A percentile compares a stretch with the other conserved stretches of the same genome.
Conservation (phyloP, 106 monocot genomes). For the Triglochin maritima region DNA sequence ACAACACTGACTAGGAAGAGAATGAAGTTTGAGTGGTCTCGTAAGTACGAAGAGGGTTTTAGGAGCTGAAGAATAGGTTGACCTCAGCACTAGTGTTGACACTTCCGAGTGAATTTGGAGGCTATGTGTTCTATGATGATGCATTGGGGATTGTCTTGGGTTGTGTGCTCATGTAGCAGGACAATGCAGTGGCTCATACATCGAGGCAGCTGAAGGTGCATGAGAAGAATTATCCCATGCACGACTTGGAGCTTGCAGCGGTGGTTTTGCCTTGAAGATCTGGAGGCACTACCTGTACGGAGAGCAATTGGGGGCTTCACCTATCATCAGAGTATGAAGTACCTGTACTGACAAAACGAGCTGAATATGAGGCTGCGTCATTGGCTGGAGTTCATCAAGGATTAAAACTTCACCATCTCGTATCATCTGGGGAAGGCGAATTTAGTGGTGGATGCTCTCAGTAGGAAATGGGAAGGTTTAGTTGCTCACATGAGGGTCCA, state of each 20-base stretch:
- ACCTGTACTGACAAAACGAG: too few species aligned
- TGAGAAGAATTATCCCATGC: background rate
- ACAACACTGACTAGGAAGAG: conserved; percentile 1
- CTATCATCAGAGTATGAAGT: too few species aligned
- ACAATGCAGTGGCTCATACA: background rate
- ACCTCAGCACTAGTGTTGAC: background rate
- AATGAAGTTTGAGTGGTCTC: too few species aligned
- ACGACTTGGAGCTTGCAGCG: background rate
- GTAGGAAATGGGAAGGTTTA: too few species aligned
- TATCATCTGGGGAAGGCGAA: too few species aligned
- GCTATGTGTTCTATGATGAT: background rate
- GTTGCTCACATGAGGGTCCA: too few species aligned
- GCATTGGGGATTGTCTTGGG: background rate
- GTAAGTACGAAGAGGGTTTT: too few species aligned
- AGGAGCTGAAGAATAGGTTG: background rate
- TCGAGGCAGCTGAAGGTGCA: background rate
- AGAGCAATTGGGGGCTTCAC: too few species aligned
- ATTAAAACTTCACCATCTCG: too few species aligned
- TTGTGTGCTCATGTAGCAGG: background rate
- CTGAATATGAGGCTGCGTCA: too few species aligned
- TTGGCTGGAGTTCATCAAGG: too few species aligned
- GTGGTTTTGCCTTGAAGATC: background rate
- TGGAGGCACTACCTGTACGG: background rate
- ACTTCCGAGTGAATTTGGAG: background rate
- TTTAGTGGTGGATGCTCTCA: too few species aligned